A percentile compares a stretch with the other conserved stretches of the same genome.
Evolutionary conservation across 176 grass and related monocot species (phyloP).

Genomic region (Lolium perenne): DNA sequence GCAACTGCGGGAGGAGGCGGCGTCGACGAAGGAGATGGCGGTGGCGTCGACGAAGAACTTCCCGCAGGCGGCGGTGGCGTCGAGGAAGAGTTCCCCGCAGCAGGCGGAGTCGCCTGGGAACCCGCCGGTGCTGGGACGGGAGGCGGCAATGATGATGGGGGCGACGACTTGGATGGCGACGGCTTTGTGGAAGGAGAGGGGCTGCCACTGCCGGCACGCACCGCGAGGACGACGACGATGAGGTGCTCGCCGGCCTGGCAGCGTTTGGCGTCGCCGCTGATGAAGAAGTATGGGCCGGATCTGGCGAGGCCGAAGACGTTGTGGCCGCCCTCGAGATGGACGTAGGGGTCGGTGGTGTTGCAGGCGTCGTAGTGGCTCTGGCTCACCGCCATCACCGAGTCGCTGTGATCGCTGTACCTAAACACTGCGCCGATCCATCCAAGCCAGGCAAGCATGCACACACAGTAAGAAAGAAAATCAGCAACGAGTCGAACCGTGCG

Average conservation of each 20-base stretch:
- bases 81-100: background rate
- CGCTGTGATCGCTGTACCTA: conserved; percentile 46
- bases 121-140: background rate
- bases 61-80: background rate
- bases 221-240: conserved; percentile 63
- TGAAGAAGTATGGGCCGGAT: conserved; percentile 73
- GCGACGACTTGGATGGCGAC: background rate
- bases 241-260: conserved; percentile 63
- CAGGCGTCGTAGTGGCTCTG: conserved; percentile 67
- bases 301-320: conserved; percentile 47
- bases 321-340: conserved; percentile 54
- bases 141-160: conserved; percentile 17
- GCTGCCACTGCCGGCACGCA: background rate
- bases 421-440: conserved; percentile 58
- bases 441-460: background rate
- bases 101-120: background rate
- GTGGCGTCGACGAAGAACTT: background rate
- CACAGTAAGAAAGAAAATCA: no score
- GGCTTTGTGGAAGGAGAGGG: background rate
- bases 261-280: conserved; percentile 55
- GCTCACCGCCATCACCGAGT: conserved; percentile 70
- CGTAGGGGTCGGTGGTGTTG: conserved; percentile 51
- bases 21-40: background rate
- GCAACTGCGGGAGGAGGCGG: background rate
- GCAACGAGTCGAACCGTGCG: background rate